Base-by-base conservation (phyloP, 352 stramenopile species). In the Globisporangium cystogenes region DNA sequence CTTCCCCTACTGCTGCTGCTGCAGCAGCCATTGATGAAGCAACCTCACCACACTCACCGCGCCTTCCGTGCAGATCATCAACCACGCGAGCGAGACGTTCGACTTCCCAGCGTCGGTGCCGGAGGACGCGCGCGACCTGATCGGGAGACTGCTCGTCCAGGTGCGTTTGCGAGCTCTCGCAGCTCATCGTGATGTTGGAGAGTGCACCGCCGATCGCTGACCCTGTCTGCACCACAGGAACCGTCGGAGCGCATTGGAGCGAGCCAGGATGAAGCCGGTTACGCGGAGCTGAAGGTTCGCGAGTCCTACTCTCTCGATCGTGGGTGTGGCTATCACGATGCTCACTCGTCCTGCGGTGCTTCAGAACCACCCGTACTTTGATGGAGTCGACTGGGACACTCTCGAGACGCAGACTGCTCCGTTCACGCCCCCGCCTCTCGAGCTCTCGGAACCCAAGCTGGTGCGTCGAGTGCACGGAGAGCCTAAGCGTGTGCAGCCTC, bases 361-460 rank as follows among this genome's bases (percentile, higher is more conserved):
- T 8, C 39, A 93, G 80, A 76, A 65, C 24, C 85, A 95, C 31
- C 66, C 69, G 5, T 95, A 93, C 54, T 95, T 95, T 59, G 65
- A 82, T 45, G 82, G 77, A 16, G 63, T 93, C 40, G 61, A 93
- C 36, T 95, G 85, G 85, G 72, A 80, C 21, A 63, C 67, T 8
- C 67, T 91, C 31, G 51, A 66, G 36, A 55, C 82, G 40, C 70
- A 81, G 47, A 65, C 59, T 35, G 65, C 82, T 2, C 85, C 82
- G 18, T 91, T 83, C 51, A 70, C 43, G 24, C 83, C 83, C 44
- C 74, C 77, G 18, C 51, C 60, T 4, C 60, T 88, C 27, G 68
- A 79, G 15, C 65, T 92, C 24, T 60, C 76, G 0, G 81, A 91
- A 27, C 77, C 81, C 24, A 74, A 70, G 55, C 57, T 87, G 53